phyloP scores from a whole-genome alignment of 2,329 filamentous ascomycete genomes.

The Phyllosticta citribraziliensis region DNA sequence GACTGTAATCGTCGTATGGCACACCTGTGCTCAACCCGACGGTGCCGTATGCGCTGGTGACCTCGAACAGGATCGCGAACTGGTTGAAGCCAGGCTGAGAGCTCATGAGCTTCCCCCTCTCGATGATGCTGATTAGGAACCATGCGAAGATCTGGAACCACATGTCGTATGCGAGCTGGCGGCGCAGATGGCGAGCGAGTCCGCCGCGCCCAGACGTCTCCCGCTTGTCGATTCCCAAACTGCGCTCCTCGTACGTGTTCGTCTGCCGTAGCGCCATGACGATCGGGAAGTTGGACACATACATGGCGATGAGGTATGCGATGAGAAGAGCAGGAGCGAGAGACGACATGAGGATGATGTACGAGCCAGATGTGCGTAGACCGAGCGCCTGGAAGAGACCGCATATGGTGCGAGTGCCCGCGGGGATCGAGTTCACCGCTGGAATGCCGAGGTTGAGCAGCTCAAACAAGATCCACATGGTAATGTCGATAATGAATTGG shows the following conservation, averaged over 20 bases:
- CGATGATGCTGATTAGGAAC: slow-evolving; percentile 50
- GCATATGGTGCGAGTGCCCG: slow-evolving; percentile 48
- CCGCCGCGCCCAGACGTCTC: slow-evolving; percentile 4
- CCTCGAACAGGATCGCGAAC: slow-evolving; percentile 41
- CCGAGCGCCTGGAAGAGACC: slow-evolving; percentile 54
- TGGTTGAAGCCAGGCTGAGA: slow-evolving; percentile 22
- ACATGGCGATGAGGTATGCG: slow-evolving; percentile 56
- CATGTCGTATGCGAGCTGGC: slow-evolving; percentile 56
- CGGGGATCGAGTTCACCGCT: slow-evolving; percentile 42
- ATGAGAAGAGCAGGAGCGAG: slow-evolving; percentile 49
- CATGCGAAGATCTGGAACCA: slow-evolving; percentile 56
- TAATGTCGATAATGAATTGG: slow-evolving; percentile 49
- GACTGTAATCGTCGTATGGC: slow-evolving; percentile 44
- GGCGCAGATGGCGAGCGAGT: slow-evolving; percentile 46
- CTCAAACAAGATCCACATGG: slow-evolving; percentile 58
- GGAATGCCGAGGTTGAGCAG: slow-evolving; percentile 55
- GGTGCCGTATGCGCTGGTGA: slow-evolving; percentile 49
- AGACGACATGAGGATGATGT: slow-evolving; percentile 51
- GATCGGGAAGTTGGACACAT: slow-evolving; percentile 54
- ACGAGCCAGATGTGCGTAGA: slow-evolving; percentile 57
- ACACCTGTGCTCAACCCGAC: slow-evolving; percentile 52
- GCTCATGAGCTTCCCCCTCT: slow-evolving; percentile 44
- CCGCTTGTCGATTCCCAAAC: slow-evolving; percentile 47
- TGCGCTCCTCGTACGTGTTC: slow-evolving; percentile 63
- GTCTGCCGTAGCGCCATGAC: slow-evolving; percentile 57